phyloP scores from a whole-genome alignment of 495 filamentous ascomycete genomes.

The Schizothecium vesticola region DNA sequence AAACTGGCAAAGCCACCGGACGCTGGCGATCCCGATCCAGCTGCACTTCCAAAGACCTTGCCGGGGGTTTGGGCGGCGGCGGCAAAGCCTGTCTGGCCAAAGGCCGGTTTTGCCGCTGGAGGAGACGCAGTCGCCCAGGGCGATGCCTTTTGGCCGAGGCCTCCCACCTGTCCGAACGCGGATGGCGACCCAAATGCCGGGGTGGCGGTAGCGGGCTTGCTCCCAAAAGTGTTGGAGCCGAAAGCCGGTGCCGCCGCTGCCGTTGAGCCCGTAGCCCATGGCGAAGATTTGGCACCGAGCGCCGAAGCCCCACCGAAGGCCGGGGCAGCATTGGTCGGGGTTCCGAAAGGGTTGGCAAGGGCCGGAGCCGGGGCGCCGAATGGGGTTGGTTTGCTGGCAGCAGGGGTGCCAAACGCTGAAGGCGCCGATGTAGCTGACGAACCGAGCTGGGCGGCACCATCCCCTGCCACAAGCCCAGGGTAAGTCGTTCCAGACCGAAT shows the following conservation, averaged over 20 bases:
- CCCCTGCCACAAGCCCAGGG: constrained; percentile 54
- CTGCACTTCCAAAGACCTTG: constrained; percentile 33
- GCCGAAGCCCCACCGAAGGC: constrained; percentile 37
- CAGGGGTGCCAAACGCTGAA: constrained; percentile 31
- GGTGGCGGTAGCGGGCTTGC: constrained; percentile 27
- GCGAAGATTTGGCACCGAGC: constrained; percentile 37
- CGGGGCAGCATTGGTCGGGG: constrained; percentile 16
- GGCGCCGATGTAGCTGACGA: not conserved
- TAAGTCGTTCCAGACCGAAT: constrained; percentile 69
- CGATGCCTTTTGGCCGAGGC: constrained; percentile 32
- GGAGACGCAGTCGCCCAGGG: constrained; percentile 38
- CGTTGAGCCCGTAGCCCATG: constrained; percentile 31
- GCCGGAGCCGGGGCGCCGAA: constrained; percentile 21
- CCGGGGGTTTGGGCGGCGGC: constrained; percentile 13
- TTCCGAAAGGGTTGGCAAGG: constrained; percentile 30
- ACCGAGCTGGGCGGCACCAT: constrained; percentile 30
- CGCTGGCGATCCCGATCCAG: constrained; percentile 16
- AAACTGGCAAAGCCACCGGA: constrained; percentile 55
- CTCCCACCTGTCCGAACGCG: constrained; percentile 13
- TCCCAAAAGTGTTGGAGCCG: constrained; percentile 36
- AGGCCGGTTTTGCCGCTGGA: constrained; percentile 27
- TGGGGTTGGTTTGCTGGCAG: constrained; percentile 14
- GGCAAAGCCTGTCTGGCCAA: constrained; percentile 37
- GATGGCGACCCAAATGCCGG: constrained; percentile 52
- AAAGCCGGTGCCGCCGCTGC: constrained; percentile 32